A percentile compares a stretch with the other conserved stretches of the same genome.
phyloP scores from a whole-genome alignment of 73 alveolate genomes.

The Paramecium pentaurelia region DNA sequence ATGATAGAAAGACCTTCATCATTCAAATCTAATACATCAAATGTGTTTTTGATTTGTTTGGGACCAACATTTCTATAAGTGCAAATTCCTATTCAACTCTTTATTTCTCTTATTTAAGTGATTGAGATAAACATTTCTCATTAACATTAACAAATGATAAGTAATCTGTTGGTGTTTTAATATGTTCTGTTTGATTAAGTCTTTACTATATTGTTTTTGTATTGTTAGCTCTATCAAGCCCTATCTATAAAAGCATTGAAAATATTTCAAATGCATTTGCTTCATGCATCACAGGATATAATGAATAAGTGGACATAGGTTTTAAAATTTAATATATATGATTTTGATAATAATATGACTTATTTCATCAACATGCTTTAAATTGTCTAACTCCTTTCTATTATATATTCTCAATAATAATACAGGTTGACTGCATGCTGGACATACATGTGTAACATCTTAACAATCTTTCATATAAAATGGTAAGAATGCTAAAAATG shows the following conservation, averaged over 20 bases:
- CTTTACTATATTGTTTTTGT: neutral
- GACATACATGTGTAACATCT: constrained; percentile 21
- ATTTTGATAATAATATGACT: neutral
- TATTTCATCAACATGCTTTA: constrained; percentile 5
- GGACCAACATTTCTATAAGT: neutral
- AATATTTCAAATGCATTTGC: constrained; percentile 24
- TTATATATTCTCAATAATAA: neutral
- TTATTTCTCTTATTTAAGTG: neutral
- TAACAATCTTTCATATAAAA: neutral
- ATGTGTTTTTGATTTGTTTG: neutral
- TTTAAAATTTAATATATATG: neutral
- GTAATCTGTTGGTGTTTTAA: neutral
- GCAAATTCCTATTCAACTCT: constrained; percentile 4
- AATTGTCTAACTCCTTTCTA: constrained; percentile 12
- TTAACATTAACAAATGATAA: constrained; percentile 14
- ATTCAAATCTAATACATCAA: neutral
- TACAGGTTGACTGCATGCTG: neutral
- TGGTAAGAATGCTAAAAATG: constrained; percentile 16
- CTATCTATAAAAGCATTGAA: neutral
- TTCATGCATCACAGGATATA: neutral
- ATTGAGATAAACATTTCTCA: neutral
- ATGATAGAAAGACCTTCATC: constrained; percentile 19
- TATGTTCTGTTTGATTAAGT: neutral
- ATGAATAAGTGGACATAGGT: neutral
- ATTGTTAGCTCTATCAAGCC: neutral